phyloP scores from a whole-genome alignment of 192 early-diverging fungal genomes.

The Glomus cerebriforme region DNA sequence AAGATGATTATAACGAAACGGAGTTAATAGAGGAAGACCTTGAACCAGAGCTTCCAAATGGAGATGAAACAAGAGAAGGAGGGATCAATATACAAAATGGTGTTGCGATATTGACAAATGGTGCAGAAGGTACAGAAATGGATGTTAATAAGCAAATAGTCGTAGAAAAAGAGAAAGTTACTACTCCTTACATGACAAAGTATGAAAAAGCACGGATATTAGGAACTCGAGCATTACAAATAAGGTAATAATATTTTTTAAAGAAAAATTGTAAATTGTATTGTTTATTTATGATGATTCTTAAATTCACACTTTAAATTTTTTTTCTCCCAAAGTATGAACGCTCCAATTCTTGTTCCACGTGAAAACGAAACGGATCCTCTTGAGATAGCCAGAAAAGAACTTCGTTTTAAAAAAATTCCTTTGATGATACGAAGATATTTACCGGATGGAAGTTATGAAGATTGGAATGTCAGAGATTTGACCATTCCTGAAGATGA shows the following conservation, averaged over 20 bases:
- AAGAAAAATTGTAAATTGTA: neutral
- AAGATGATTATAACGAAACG: neutral
- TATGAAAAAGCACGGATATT: slow-evolving; percentile 92
- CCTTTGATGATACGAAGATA: slow-evolving; percentile 91
- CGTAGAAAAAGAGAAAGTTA: slow-evolving; percentile 77
- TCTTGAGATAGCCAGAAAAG: slow-evolving; percentile 91
- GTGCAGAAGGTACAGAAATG: slow-evolving; percentile 14
- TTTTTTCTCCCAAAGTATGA: slow-evolving; percentile 67
- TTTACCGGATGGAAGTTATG: slow-evolving; percentile 90
- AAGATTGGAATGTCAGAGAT: slow-evolving; percentile 93
- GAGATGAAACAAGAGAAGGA: neutral
- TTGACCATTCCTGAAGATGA: slow-evolving; percentile 49
- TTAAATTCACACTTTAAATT: neutral
- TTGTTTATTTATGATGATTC: slow-evolving; percentile 8
- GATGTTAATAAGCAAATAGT: neutral
- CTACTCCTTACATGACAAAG: slow-evolving; percentile 99
- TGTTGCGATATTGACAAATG: slow-evolving; percentile 20
- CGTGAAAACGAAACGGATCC: slow-evolving; percentile 93
- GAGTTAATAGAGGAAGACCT: slow-evolving; percentile 15
- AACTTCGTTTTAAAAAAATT: slow-evolving; percentile 89
- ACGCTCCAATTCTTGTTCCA: slow-evolving; percentile 97
- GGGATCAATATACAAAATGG: neutral
- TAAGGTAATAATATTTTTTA: slow-evolving; percentile 54
- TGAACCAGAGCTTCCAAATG: slow-evolving; percentile 2
- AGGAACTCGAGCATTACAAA: slow-evolving; percentile 93